Percentiles rank a stretch among this genome's conserved stretches.
Evolutionary conservation across 202 grass and related monocot species (phyloP).

Genomic region (Panicum hallii): DNA sequence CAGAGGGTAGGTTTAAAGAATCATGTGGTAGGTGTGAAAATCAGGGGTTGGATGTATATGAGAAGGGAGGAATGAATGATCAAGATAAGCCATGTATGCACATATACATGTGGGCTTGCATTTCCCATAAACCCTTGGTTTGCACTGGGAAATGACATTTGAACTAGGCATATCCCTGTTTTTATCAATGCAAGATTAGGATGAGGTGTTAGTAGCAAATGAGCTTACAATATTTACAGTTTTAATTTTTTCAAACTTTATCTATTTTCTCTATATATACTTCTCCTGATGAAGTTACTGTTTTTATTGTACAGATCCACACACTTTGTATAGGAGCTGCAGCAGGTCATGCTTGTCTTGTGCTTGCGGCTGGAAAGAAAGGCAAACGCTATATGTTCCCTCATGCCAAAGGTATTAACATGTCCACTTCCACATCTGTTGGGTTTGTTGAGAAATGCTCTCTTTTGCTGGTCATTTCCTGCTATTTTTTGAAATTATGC

Average conservation of each 20-base stretch:
- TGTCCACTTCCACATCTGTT: slow-evolving; percentile 9
- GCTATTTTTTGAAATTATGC: slow-evolving; percentile 36
- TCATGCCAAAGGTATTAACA: slow-evolving; percentile 72
- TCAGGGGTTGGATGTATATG: too few species aligned
- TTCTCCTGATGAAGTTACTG: slow-evolving; percentile 31
- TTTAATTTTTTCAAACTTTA: slow-evolving; percentile 30
- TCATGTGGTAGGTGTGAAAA: too few species aligned
- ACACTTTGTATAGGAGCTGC: slow-evolving; percentile 83
- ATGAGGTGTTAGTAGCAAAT: slow-evolving; percentile 24
- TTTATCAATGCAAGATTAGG: slow-evolving; percentile 29
- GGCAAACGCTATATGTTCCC: slow-evolving; percentile 99
- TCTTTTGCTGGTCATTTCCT: slow-evolving; percentile 43
- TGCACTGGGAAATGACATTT: slow-evolving; percentile 26
- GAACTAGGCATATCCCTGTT: neutral
- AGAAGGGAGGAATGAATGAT: too few species aligned
- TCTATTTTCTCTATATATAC: slow-evolving; percentile 5
- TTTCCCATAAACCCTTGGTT: too few species aligned
- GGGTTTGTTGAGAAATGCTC: slow-evolving; percentile 6
- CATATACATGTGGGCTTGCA: too few species aligned
- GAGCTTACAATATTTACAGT: neutral
- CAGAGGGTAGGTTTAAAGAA: too few species aligned
- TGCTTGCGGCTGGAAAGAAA: slow-evolving; percentile 96
- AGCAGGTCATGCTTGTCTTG: slow-evolving; percentile 85
- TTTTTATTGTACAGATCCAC: slow-evolving; percentile 66
- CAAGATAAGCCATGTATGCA: too few species aligned